phyloP scores from a whole-genome alignment of 805 yeast species.

The Candida fluviatilis region DNA sequence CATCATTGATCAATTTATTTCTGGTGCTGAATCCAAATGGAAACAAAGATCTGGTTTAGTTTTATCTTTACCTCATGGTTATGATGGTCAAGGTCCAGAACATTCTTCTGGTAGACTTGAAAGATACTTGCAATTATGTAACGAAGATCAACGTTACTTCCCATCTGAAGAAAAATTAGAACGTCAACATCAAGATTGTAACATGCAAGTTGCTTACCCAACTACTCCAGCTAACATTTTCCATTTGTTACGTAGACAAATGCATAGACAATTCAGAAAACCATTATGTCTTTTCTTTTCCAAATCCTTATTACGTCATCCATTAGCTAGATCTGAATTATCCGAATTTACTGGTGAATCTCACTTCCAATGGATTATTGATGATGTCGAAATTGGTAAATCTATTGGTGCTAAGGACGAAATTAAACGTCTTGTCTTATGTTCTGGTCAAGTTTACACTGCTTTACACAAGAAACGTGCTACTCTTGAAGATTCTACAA shows the following conservation, averaged over 20 bases:
- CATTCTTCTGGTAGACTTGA: conserved; percentile 98
- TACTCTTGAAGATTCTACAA: conserved; percentile 65
- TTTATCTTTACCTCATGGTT: conserved; percentile 96
- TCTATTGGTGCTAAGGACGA: conserved; percentile 72
- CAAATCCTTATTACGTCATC: conserved; percentile 91
- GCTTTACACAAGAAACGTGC: conserved; percentile 89
- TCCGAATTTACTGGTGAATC: conserved; percentile 87
- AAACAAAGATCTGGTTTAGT: conserved; percentile 97
- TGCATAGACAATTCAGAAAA: conserved; percentile 98
- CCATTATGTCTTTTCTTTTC: conserved; percentile 87
- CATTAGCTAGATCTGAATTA: conserved; percentile 86
- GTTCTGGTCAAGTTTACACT: conserved; percentile 93
- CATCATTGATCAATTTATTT: conserved; percentile 91
- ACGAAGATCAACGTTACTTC: conserved; percentile 93
- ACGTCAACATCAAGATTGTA: conserved; percentile 98
- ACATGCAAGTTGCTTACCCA: conserved; percentile 97
- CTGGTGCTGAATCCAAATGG: conserved; percentile 98
- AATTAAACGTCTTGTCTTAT: conserved; percentile 79
- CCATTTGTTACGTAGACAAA: conserved; percentile 97
- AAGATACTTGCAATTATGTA: conserved; percentile 91
- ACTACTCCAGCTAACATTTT: conserved; percentile 95
- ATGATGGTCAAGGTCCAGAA: conserved; percentile 99
- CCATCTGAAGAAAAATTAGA: conserved; percentile 85
- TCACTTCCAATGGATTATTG: conserved; percentile 93
- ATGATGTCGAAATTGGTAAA: conserved; percentile 83